A percentile compares a stretch with the other conserved stretches of the same genome.
Evolutionary conservation across 2,329 filamentous ascomycete genomes (phyloP).

Genomic region (Fusarium siculi): DNA sequence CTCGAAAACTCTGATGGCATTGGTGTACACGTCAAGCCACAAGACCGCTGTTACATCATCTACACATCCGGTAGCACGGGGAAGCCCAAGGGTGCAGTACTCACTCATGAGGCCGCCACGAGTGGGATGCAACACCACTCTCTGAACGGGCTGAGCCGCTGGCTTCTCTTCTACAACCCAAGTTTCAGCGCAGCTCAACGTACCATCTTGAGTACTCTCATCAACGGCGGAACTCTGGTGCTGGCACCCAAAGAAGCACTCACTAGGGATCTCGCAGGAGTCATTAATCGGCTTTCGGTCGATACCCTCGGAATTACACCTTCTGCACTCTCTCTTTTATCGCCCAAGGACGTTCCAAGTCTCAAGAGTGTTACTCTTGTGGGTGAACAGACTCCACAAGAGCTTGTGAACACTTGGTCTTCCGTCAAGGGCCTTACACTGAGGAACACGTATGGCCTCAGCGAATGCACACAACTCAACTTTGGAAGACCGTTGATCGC

Average conservation of each 20-base stretch:
- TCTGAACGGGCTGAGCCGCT: not conserved
- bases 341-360: not conserved
- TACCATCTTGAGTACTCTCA: slow-evolving; percentile 30
- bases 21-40: not conserved
- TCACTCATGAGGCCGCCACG: slow-evolving; percentile 25
- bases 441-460: slow-evolving; percentile 29
- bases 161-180: slow-evolving; percentile 40
- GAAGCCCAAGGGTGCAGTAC: slow-evolving; percentile 34
- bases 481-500: not conserved
- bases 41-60: slow-evolving; percentile 33
- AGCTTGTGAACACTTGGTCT: slow-evolving; percentile 20
- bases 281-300: slow-evolving; percentile 23
- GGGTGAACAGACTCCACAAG: slow-evolving; percentile 24
- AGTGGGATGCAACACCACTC: slow-evolving; percentile 17
- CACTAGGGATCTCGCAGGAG: not conserved
- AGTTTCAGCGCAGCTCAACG: slow-evolving; percentile 38
- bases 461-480: slow-evolving; percentile 38
- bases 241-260: slow-evolving; percentile 27
- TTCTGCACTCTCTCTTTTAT: slow-evolving; percentile 19
- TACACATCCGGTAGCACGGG: slow-evolving; percentile 40
- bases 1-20: not conserved
- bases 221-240: slow-evolving; percentile 17
- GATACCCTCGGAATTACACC: slow-evolving; percentile 38
- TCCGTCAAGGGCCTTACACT: not conserved
- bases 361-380: slow-evolving; percentile 26